These are phyloP conservation scores for Cubamyces sp. DNA, from an alignment of 768 basidiomycete genomes.

Conservation along the genomic window DNA sequence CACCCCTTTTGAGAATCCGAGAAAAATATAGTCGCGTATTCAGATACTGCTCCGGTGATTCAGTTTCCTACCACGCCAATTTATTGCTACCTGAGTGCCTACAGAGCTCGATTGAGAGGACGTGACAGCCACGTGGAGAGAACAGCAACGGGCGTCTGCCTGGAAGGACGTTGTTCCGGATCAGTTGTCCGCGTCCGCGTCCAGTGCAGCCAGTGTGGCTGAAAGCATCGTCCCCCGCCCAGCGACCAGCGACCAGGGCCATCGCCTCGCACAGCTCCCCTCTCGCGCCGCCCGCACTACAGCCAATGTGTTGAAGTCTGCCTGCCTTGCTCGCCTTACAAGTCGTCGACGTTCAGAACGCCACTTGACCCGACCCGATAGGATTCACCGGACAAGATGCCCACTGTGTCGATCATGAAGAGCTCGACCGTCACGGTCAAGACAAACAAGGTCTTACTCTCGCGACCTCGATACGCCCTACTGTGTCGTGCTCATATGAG, in stretches of 20 bases:
- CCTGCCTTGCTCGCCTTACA: no score
- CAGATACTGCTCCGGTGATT: no score
- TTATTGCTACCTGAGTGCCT: no score
- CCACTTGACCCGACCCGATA: no score
- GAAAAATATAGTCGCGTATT: background rate
- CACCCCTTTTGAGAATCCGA: no score
- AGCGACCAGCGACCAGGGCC: background rate
- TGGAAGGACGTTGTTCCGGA: constrained; percentile 9
- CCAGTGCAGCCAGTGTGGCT: constrained; percentile 1
- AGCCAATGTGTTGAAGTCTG: no score
- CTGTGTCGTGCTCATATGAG: background rate
- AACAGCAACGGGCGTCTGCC: constrained; percentile 10
- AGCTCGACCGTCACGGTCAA: constrained; percentile 15
- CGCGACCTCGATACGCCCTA: background rate
- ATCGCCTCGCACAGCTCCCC: background rate
- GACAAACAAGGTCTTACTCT: constrained; percentile 9
- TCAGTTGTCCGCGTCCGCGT: background rate
- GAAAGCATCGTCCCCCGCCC: background rate
- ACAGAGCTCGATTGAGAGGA: background rate
- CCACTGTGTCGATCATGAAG: constrained; percentile 16
- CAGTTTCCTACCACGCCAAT: no score
- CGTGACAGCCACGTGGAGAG: constrained; percentile 21
- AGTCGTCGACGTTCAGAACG: no score
- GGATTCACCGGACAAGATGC: background rate
- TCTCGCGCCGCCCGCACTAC: no score